phyloP scores from a whole-genome alignment of 257 asterid genomes.

The Agastache rugosa region DNA sequence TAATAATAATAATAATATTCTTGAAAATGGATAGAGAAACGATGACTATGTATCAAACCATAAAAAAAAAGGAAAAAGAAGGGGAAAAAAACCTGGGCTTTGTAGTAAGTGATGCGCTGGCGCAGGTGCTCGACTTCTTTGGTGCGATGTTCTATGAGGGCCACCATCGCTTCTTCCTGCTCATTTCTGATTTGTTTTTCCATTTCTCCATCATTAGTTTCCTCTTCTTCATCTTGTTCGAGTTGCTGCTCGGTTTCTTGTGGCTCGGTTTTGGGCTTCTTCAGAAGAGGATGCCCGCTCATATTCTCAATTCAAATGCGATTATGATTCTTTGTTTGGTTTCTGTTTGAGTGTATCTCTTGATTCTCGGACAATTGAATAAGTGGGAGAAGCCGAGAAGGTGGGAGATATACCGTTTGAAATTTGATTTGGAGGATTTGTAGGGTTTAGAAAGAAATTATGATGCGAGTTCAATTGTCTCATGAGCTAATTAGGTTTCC shows the following conservation, averaged over 20 bases:
- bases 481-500: background rate
- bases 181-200: constrained; percentile 51
- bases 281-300: constrained; percentile 46
- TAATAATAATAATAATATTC: background rate
- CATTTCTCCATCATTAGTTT: constrained; percentile 13
- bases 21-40: background rate
- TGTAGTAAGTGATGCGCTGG: constrained; percentile 69
- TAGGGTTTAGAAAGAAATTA: background rate
- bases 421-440: background rate
- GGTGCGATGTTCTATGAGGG: constrained; percentile 78
- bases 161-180: constrained; percentile 78
- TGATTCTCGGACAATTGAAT: constrained; percentile 15
- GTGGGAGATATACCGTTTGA: constrained; percentile 6
- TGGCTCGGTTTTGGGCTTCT: constrained; percentile 56
- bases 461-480: no score
- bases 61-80: background rate
- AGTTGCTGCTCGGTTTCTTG: constrained; percentile 28
- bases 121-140: constrained; percentile 82
- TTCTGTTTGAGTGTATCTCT: background rate
- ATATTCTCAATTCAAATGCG: constrained; percentile 42
- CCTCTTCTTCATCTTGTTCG: constrained; percentile 34
- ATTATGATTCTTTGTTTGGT: constrained; percentile 22
- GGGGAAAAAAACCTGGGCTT: constrained; percentile 64
- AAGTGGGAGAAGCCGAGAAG: background rate
- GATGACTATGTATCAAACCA: background rate